phyloP scores from a whole-genome alignment of 805 yeast genomes.

The Starmerella bombicola region DNA sequence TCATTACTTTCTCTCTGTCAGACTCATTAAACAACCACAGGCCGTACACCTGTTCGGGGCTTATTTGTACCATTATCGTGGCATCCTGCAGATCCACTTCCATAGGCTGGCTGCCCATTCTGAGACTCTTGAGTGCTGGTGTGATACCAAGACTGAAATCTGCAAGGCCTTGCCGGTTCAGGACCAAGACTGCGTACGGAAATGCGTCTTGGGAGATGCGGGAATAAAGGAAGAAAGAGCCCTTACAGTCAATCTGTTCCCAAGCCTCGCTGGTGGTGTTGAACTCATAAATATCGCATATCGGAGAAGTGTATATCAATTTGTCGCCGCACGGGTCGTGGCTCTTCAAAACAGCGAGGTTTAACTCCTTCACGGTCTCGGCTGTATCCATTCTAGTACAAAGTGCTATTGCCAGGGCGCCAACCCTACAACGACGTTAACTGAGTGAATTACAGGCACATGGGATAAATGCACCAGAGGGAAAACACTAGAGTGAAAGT shows the following conservation, averaged over 20 bases:
- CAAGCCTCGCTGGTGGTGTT: conserved; percentile 27
- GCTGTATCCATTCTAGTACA: not conserved
- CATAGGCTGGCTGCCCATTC: conserved; percentile 23
- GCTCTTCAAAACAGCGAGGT: conserved; percentile 27
- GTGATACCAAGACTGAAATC: conserved; percentile 30
- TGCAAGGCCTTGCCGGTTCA: conserved; percentile 27
- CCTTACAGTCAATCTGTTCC: conserved; percentile 32
- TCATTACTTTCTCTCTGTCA: conserved; percentile 25
- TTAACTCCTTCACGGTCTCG: conserved; percentile 21
- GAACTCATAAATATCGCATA: conserved; percentile 33
- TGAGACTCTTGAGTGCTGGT: conserved; percentile 22
- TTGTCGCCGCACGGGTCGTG: conserved; percentile 31
- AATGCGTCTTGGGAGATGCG: conserved; percentile 23
- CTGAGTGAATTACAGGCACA: too few species aligned
- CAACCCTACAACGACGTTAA: too few species aligned
- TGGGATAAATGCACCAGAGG: too few species aligned
- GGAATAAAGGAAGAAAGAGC: conserved; percentile 32
- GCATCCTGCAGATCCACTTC: conserved; percentile 28
- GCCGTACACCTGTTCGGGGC: conserved; percentile 29
- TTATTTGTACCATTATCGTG: conserved; percentile 29
- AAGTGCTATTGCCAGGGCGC: too few species aligned
- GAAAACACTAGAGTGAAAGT: too few species aligned
- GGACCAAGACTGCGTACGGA: conserved; percentile 31
- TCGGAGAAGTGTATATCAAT: conserved; percentile 30
- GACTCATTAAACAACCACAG: conserved; percentile 30